phyloP scores from a whole-genome alignment of 1,284 basidiomycete genomes.

The Entoloma clypeatum region DNA sequence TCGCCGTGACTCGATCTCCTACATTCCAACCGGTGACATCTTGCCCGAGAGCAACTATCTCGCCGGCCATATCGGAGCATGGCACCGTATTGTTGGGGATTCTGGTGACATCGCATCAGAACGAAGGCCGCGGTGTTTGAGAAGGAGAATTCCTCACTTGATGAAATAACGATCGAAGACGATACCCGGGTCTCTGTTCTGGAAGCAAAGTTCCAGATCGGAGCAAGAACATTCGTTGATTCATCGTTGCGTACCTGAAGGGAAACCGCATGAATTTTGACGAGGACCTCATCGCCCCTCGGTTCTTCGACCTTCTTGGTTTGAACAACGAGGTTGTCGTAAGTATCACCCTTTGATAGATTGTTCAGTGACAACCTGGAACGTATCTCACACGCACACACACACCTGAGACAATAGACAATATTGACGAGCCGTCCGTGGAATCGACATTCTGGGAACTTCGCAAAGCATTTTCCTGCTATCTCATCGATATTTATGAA shows the following conservation, averaged over 20 bases:
- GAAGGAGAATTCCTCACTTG: not conserved
- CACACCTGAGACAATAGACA: conserved; percentile 1
- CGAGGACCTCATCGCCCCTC: conserved; percentile 40
- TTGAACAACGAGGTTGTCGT: conserved; percentile 32
- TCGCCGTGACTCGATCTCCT: conserved; percentile 55
- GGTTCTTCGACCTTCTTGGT: conserved; percentile 31
- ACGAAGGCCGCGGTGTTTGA: not conserved
- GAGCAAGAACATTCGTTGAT: not conserved
- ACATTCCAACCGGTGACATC: conserved; percentile 47
- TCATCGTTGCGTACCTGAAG: conserved; percentile 37
- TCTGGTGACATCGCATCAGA: not conserved
- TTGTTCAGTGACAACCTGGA: not conserved
- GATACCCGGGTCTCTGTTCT: conserved; percentile 44
- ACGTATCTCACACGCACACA: too few relatives aligned
- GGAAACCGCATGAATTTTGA: conserved; percentile 51
- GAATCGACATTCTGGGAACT: conserved; percentile 24
- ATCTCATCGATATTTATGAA: too few relatives aligned
- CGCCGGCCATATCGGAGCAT: conserved; percentile 61
- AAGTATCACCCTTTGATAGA: conserved; percentile 15
- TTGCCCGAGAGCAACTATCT: conserved; percentile 50
- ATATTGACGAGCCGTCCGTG: conserved; percentile 31
- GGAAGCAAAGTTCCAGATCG: not conserved
- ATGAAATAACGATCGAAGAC: conserved; percentile 32
- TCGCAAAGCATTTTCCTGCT: too few relatives aligned
- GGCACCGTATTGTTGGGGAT: conserved; percentile 51